Base-by-base conservation (phyloP, 1,284 basidiomycete genomes). In the Pisolithus thermaeus region DNA sequence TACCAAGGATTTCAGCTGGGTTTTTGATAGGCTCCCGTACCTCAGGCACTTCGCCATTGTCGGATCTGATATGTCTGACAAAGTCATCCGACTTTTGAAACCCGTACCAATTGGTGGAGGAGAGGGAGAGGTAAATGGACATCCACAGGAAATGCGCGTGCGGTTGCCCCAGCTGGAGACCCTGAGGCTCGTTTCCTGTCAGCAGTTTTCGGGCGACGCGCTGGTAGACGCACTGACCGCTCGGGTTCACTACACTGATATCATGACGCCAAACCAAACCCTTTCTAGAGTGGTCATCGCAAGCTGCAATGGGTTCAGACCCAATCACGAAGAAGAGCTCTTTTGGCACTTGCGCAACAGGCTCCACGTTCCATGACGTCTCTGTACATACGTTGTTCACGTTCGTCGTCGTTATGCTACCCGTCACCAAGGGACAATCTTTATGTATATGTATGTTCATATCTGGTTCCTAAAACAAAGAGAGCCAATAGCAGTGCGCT, bases 41-140 rank as follows among this genome's bases (percentile, higher is more conserved):
- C 69, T 89, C 47, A 75, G 78, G 59, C 76, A 79, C 48, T 89
- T 89, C 62, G 72, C 76, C 48, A 87, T 89, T 59, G 80, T 83
- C 54, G 87, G 83, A 18, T 87, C 83, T 8, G 87, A 89, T 64
- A 85, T 89, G 86, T 84, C 83, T 27, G 75, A 89, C 67, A 78
- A 71, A 43, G 87, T 88, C 52, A 71, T 88, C 37, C 65, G 65
- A 27, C 68, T 85, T 55, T 69, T 88, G 35, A 72, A 70, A 47
- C 82, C 81, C 9, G 52, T 59, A 45, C 44, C 47, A 38, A 30
- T 57, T 3, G 50, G 56, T 46, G 41, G 45, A 53, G 36, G 35
- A 23, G 38, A 49, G 44, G 45, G 53, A 52, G 37, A 45, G 25
- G 2, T 27, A 16, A 6, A n/a, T 43, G 42, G 22, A n/a, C 27